phyloP scores from a whole-genome alignment of 495 filamentous ascomycete species.

The Penicillium steckii region DNA sequence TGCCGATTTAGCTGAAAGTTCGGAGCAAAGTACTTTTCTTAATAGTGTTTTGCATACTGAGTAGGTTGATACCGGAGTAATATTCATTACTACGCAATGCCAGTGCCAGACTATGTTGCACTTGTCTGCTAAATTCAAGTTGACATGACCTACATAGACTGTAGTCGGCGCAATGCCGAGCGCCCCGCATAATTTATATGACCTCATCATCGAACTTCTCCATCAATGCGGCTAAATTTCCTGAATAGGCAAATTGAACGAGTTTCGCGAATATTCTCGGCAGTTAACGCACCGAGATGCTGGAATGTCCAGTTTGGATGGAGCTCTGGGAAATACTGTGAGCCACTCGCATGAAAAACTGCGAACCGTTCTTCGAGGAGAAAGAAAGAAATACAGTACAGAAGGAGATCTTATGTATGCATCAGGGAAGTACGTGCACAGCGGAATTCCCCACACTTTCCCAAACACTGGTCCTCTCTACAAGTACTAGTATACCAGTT shows the following conservation, averaged over 20 bases:
- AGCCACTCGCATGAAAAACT: too few relatives aligned
- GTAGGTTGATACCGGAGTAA: background rate
- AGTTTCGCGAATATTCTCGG: background rate
- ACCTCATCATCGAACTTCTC: conserved; percentile 6
- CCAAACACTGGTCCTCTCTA: too few relatives aligned
- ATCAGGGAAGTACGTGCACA: too few relatives aligned
- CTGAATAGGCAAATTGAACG: background rate
- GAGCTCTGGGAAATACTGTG: too few relatives aligned
- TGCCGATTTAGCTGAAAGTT: background rate
- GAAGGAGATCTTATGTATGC: too few relatives aligned
- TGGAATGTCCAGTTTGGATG: background rate
- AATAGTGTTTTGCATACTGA: background rate
- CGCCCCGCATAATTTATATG: background rate
- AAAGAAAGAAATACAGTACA: too few relatives aligned
- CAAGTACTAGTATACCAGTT: too few relatives aligned
- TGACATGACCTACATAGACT: background rate
- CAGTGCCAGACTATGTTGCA: too few relatives aligned
- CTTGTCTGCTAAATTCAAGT: background rate
- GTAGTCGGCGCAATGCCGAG: background rate
- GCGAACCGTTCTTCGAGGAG: too few relatives aligned
- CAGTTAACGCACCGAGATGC: background rate
- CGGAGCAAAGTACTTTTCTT: background rate
- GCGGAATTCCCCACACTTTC: too few relatives aligned
- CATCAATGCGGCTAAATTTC: conserved; percentile 6
- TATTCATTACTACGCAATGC: too few relatives aligned